Evolutionary conservation across 495 filamentous ascomycete species (phyloP).

Genomic region (Glarea lozoyensis): DNA sequence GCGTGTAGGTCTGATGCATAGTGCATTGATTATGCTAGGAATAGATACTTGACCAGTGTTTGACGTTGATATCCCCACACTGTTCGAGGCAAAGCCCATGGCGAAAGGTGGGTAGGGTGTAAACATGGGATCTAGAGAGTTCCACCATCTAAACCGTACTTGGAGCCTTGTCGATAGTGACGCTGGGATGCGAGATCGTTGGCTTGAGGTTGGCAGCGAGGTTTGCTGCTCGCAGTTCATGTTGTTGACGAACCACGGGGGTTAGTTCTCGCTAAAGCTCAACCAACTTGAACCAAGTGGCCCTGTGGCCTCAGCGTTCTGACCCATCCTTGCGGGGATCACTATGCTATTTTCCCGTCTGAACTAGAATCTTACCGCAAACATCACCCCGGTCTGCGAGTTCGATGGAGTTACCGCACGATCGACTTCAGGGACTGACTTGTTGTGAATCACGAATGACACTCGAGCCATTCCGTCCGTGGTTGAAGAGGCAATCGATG

Average conservation of each 20-base stretch:
- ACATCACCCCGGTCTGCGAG: too few species aligned
- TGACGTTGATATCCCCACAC: slow-evolving; percentile 21
- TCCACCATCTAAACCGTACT: too few species aligned
- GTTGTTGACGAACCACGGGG: slow-evolving; percentile 13
- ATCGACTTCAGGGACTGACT: slow-evolving; percentile 17
- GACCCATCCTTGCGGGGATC: slow-evolving; percentile 14
- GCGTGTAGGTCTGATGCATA: slow-evolving; percentile 15
- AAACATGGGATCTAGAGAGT: too few species aligned
- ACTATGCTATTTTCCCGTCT: slow-evolving; percentile 15
- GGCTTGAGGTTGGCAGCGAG: too few species aligned
- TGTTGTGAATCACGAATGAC: slow-evolving; percentile 16
- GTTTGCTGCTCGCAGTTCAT: too few species aligned
- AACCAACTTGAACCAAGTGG: slow-evolving; percentile 8
- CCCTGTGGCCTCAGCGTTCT: slow-evolving; percentile 15
- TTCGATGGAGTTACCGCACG: too few species aligned
- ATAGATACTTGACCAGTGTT: slow-evolving; percentile 20
- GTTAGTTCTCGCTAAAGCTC: slow-evolving; percentile 12
- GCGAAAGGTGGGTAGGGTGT: slow-evolving; percentile 11
- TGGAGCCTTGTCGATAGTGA: slow-evolving; percentile 22
- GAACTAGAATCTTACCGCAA: too few species aligned
- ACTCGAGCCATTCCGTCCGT: slow-evolving; percentile 3
- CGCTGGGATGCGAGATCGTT: slow-evolving; percentile 16
- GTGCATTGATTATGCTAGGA: slow-evolving; percentile 22
- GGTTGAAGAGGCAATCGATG: background rate
- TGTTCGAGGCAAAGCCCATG: slow-evolving; percentile 15